Base-by-base conservation (phyloP, 2,329 filamentous ascomycete genomes). In the Geosmithia flava region DNA sequence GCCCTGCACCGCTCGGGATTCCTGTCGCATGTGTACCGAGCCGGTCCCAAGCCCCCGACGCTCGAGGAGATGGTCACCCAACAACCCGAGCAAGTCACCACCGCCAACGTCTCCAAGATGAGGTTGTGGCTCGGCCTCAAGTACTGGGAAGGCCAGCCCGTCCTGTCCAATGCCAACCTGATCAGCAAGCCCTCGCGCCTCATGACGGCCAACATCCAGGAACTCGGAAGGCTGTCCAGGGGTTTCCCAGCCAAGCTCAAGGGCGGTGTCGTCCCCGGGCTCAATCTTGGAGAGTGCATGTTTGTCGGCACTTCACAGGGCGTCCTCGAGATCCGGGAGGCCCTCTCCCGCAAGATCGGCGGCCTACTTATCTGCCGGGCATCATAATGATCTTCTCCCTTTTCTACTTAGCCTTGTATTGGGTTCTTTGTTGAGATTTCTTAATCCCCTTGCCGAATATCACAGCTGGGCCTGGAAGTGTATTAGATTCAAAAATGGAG, bases 81-180 rank as follows among this genome's bases (percentile, higher is more conserved):
- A 52, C 64, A 75, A 23, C 70, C 80, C 13, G 76, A 77, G 52
- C 71, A 70, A 15, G 72, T 87, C 49, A 88, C 83, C 45, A 70
- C 72, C 52, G 72, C 70, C 57, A 95, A 94, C 66, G 78, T 88
- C 39, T 77, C 88, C 4, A 75, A 71, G 40, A 76, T 87, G 60
- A 75, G 90, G 51, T 69, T 96, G 54, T 96, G 90, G 90, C 67
- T 96, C 13, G 88, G 88, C 1, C 70, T 95, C 58, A 95, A 95
- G 70, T 95, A 95, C 75, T 87, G 79, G 78, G 81, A 89, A 55
- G 85, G 85, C 60, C 74, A 82, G 64, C 87, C 90, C 6, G 88
- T 95, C 20, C 68, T 96, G 55, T 72, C 71, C 52, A 74, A 78
- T 53, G 74, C 91, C 58, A 64, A 66, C 45, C 63, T 84, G 59